A percentile compares a stretch with the other conserved stretches of the same genome.
phyloP scores from a whole-genome alignment of 1,284 basidiomycete genomes.

The Mycena sp. region DNA sequence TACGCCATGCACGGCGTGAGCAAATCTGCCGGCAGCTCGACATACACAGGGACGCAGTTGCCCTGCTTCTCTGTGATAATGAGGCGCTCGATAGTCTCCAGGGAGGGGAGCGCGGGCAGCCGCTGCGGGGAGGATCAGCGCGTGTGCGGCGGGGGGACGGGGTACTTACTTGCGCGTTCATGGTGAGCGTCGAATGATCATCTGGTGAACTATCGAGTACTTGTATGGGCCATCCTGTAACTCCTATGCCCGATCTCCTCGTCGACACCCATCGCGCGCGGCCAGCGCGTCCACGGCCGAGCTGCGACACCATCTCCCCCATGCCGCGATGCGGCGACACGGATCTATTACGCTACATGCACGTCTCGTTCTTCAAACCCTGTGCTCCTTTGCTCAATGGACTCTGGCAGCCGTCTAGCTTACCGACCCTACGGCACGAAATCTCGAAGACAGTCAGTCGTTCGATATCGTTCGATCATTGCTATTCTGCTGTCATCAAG shows the following conservation, averaged over 20 bases:
- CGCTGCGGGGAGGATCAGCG: constrained; percentile 51
- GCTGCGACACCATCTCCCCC: not conserved
- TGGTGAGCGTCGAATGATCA: constrained; percentile 35
- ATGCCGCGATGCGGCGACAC: not conserved
- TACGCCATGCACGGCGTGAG: constrained; percentile 98
- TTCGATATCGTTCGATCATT: too few species aligned
- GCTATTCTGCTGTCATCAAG: too few species aligned
- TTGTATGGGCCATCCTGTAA: not conserved
- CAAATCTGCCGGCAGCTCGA: constrained; percentile 94
- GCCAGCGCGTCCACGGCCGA: constrained; percentile 12
- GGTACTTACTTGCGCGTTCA: constrained; percentile 68
- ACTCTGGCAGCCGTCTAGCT: too few species aligned
- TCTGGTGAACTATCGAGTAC: not conserved
- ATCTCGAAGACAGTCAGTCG: too few species aligned
- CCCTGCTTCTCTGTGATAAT: constrained; percentile 83
- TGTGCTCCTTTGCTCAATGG: too few species aligned
- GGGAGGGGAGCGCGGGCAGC: constrained; percentile 72
- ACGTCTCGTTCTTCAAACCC: too few species aligned
- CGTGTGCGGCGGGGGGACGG: not conserved
- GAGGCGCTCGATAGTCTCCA: constrained; percentile 74
- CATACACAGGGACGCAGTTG: constrained; percentile 93
- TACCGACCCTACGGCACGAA: too few species aligned
- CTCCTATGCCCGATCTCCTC: not conserved
- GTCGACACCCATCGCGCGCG: not conserved
- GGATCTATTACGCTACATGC: too few species aligned